Evolutionary conservation across 2,329 filamentous ascomycete genomes (phyloP).

Genomic region (Aspergillus sp.): DNA sequence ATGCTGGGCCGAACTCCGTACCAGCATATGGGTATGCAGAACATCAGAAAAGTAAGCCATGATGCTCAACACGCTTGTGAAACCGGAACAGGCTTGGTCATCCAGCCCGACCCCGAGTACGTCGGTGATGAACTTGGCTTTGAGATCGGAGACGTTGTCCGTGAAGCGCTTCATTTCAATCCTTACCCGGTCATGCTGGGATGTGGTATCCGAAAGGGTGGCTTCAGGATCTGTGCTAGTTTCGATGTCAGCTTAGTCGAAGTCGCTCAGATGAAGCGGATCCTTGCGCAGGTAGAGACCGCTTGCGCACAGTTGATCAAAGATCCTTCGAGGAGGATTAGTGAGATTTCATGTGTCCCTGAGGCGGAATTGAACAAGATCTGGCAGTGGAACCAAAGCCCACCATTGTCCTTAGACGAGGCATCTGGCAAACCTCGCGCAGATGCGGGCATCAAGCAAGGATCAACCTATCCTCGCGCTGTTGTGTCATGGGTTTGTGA

Average conservation of each 20-base stretch:
- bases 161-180: slow-evolving; percentile 49
- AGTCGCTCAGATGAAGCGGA: slow-evolving; percentile 42
- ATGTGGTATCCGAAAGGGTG: slow-evolving; percentile 48
- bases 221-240: slow-evolving; percentile 50
- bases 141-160: slow-evolving; percentile 39
- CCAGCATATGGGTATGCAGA: slow-evolving; percentile 56
- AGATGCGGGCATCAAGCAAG: slow-evolving; percentile 25
- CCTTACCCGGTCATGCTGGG: slow-evolving; percentile 57
- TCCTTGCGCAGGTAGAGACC: slow-evolving; percentile 42
- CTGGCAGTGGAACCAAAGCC: slow-evolving; percentile 47
- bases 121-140: slow-evolving; percentile 44
- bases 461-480: slow-evolving; percentile 40
- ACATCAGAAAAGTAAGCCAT: slow-evolving; percentile 50
- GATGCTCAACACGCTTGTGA: slow-evolving; percentile 45
- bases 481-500: slow-evolving; percentile 36
- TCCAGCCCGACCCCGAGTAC: slow-evolving; percentile 46
- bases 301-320: slow-evolving; percentile 34
- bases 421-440: slow-evolving; percentile 30
- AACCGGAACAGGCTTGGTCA: slow-evolving; percentile 42
- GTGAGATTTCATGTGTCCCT: slow-evolving; percentile 45
- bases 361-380: slow-evolving; percentile 46
- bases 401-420: slow-evolving; percentile 42
- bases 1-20: slow-evolving; percentile 47
- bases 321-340: slow-evolving; percentile 30
- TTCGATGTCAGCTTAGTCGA: slow-evolving; percentile 47